These are phyloP conservation scores for Musa balbisiana DNA, from an alignment of 202 grass and related monocot genomes.

Conservation along the genomic window DNA sequence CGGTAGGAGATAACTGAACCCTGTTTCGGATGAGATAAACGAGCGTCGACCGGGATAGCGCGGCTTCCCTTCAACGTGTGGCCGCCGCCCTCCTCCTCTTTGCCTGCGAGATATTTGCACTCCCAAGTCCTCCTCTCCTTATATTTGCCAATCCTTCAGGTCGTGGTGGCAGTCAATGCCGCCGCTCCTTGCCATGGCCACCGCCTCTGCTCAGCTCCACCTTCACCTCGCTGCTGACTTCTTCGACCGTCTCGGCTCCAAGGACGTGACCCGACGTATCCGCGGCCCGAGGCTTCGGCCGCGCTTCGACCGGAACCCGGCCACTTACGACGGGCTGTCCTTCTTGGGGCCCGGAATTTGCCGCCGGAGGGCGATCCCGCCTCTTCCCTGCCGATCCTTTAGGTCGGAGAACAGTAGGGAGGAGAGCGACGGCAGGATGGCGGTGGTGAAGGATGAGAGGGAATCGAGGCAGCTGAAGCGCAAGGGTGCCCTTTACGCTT, in stretches of 20 bases:
- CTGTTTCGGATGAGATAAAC: neutral
- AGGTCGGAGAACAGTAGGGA: constrained; percentile 29
- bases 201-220: neutral
- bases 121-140: too few species aligned
- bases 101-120: neutral
- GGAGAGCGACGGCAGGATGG: constrained; percentile 10
- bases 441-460: constrained; percentile 17
- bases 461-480: constrained; percentile 28
- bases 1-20: neutral
- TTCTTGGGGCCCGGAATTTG: neutral
- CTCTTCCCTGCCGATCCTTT: constrained; percentile 11
- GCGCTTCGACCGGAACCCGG: neutral
- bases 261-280: neutral
- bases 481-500: constrained; percentile 77
- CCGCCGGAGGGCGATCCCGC: neutral
- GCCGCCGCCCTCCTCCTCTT: neutral
- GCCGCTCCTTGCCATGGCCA: neutral
- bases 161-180: neutral
- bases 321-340: constrained; percentile 6
- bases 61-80: neutral
- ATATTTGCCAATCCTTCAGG: neutral
- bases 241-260: constrained; percentile 3
- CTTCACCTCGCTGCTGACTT: neutral
- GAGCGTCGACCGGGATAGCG: neutral
- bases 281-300: neutral